These are phyloP conservation scores for Pseudocercospora fijiensis DNA, from an alignment of 2,329 filamentous ascomycete genomes.

Conservation along the genomic window DNA sequence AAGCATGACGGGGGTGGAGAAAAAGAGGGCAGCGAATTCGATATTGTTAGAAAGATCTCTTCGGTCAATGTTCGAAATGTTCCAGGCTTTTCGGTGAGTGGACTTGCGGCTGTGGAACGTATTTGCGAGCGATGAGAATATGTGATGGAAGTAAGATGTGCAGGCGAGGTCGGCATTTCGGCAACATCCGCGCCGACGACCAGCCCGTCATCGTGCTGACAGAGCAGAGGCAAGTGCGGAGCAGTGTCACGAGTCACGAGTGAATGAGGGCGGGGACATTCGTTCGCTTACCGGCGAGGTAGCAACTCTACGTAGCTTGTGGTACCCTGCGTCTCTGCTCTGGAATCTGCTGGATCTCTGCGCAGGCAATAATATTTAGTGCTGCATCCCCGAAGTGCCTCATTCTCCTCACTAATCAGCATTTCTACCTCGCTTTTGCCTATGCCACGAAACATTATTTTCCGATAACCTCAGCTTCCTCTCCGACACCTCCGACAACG, in stretches of 20 bases:
- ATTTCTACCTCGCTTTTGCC: neutral
- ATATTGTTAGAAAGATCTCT: too few species aligned
- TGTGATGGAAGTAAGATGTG: neutral
- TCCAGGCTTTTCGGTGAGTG: too few species aligned
- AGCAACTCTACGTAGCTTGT: neutral
- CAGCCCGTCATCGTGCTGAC: neutral
- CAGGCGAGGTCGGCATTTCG: neutral
- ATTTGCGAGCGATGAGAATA: neutral
- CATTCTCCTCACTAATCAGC: neutral
- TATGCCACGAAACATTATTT: neutral
- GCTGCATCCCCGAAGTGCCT: neutral
- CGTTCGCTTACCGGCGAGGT: too few species aligned
- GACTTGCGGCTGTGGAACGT: neutral
- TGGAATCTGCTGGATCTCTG: neutral
- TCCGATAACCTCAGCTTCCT: neutral
- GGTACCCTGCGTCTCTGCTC: neutral
- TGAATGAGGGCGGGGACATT: neutral
- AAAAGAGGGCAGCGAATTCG: too few species aligned
- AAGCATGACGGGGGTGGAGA: too few species aligned
- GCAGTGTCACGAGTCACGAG: neutral
- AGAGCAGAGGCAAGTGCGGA: neutral
- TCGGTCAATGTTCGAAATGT: too few species aligned
- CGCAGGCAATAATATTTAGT: neutral
- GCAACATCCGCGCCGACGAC: neutral
- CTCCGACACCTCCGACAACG: neutral